Evolutionary conservation across 805 yeast genomes (phyloP).

Genomic region (Crinitomyces ghanaensis): DNA sequence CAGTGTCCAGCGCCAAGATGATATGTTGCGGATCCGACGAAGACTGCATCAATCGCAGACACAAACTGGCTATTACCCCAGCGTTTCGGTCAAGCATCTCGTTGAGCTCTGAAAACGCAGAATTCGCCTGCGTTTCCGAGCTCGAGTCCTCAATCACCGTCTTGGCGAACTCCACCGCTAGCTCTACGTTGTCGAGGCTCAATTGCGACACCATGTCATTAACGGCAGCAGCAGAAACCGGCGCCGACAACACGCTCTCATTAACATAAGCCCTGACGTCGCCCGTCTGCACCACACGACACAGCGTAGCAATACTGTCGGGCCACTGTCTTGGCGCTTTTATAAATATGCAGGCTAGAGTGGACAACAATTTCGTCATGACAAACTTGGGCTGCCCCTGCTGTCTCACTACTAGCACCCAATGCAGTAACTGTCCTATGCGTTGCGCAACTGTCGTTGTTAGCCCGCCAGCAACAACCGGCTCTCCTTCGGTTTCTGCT

Average conservation of each 20-base stretch:
- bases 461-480: conserved; percentile 4
- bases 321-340: conserved; percentile 30
- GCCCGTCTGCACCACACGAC: not conserved
- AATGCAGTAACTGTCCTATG: conserved; percentile 14
- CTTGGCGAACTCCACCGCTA: conserved; percentile 17
- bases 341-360: conserved; percentile 39
- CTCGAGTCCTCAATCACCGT: conserved; percentile 19
- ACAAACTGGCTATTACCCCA: too few relatives aligned
- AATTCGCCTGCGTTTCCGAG: too few relatives aligned
- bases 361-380: conserved; percentile 47
- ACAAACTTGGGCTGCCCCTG: conserved; percentile 28
- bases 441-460: conserved; percentile 8
- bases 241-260: not conserved
- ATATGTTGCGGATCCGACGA: too few relatives aligned
- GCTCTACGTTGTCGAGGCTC: conserved; percentile 4
- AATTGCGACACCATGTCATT: conserved; percentile 1
- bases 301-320: conserved; percentile 21
- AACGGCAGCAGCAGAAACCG: not conserved
- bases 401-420: conserved; percentile 11
- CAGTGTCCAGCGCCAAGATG: too few relatives aligned
- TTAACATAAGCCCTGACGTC: not conserved
- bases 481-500: conserved; percentile 3
- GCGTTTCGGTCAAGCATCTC: too few relatives aligned
- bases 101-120: too few relatives aligned
- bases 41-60: too few relatives aligned